A percentile compares a stretch with the other conserved stretches of the same genome.
Evolutionary conservation across 2,329 filamentous ascomycete species (phyloP).

Genomic region (Herpomyces periplanetae): DNA sequence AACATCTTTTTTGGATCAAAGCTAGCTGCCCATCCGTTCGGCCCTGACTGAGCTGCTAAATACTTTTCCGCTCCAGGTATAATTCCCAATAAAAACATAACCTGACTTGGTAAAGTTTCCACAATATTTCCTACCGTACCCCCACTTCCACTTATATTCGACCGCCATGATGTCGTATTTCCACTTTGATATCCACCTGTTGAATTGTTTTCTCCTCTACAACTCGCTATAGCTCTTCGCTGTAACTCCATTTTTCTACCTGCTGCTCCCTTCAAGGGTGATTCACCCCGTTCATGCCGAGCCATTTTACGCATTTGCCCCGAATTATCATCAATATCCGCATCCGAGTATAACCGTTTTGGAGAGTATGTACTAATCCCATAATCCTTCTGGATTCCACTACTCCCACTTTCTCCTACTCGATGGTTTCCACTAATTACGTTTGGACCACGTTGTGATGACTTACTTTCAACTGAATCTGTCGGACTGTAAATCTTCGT

Average conservation of each 20-base stretch:
- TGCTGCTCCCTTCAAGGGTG: conserved; percentile 61
- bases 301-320: conserved; percentile 48
- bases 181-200: too few species aligned
- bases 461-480: too few species aligned
- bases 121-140: conserved; percentile 9
- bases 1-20: conserved; percentile 33
- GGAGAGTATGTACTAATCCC: conserved; percentile 8
- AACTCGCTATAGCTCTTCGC: too few species aligned
- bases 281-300: conserved; percentile 69
- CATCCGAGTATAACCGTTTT: conserved; percentile 12
- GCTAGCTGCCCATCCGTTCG: conserved; percentile 26
- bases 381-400: conserved; percentile 2
- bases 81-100: conserved; percentile 11
- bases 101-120: conserved; percentile 28
- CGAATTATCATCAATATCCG: conserved; percentile 28
- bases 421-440: too few species aligned
- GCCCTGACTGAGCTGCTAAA: conserved; percentile 28
- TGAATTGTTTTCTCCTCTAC: too few species aligned
- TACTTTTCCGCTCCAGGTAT: conserved; percentile 19
- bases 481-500: background rate
- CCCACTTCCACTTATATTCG: too few species aligned
- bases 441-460: too few species aligned
- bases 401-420: too few species aligned
- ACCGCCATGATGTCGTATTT: too few species aligned
- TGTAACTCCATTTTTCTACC: conserved; percentile 49